Evolutionary conservation across 2,329 filamentous ascomycete genomes (phyloP), one percentile per base, ranked within the genome.

Genomic region (Colletotrichum higginsianum): DNA sequence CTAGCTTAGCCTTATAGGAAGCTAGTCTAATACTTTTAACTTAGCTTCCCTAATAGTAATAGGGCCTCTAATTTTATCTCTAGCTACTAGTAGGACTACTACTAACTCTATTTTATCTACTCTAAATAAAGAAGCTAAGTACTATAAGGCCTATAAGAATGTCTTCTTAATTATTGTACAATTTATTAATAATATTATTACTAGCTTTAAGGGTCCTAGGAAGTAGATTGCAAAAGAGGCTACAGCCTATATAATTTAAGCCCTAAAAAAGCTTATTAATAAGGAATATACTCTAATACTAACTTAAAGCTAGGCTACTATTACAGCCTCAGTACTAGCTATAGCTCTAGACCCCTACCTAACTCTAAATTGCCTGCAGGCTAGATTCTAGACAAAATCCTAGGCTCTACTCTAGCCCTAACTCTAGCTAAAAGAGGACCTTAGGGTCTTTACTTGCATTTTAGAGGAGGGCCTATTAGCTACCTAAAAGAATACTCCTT

Each of bases 171-270:
- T 50, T 15, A 64, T 64, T 6, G 26, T 40, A 13, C 5, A 56
- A 23, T 56, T 50, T 38, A 26, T 64, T 4, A 11, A 64, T 11
- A 64, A n/a, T 21, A 21, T 56, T 3, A 26, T 56, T 42, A 11
- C 50, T 18, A 26, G 61, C 61, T 64, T 56, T 23, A 12, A 49
- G 16, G 50, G 40, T 2, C 23, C 21, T 12, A 64, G n/a, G 30
- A 56, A 64, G 40, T 13, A 64, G 50, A 64, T 64, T 13, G 61
- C 40, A 7, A 49, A 64, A 50, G 40, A 64, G n/a, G 58, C 58
- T 18, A 52, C 18, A 8, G 6, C 44, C 18, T 40, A 50, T 38
- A n/a, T 61, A 13, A 60, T 46, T 23, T 11, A 60, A 60, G 56
- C 50, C 50, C 50, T 53, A 26, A 53, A 30, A 23, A 53, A 53